Conservation (phyloP, 192 early-diverging fungal genomes). For the Backusella tarrabulga region DNA sequence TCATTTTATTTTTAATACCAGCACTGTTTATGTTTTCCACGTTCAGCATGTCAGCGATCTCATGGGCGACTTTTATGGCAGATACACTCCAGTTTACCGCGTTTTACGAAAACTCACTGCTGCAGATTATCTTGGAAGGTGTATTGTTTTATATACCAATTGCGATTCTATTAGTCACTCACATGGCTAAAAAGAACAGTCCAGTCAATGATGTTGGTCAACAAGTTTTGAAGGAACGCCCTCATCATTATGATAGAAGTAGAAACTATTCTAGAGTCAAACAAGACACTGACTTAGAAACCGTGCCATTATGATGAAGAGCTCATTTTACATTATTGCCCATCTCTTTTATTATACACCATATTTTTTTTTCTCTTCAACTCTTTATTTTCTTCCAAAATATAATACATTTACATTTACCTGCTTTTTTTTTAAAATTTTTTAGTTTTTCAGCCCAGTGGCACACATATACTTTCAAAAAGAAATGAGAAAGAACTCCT, state of each 20-base stretch:
- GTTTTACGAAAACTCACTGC: not conserved
- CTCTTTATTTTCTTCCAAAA: not conserved
- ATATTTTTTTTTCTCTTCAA: not conserved
- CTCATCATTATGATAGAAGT: not conserved
- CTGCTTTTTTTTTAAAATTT: not conserved
- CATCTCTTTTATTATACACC: not conserved
- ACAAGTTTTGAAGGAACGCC: not conserved
- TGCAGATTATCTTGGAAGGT: not conserved
- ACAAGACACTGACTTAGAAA: not conserved
- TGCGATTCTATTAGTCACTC: not conserved
- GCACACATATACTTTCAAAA: not conserved
- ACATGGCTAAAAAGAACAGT: not conserved
- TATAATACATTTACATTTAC: not conserved
- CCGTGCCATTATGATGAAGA: not conserved
- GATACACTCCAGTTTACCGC: not conserved
- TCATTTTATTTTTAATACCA: conserved; percentile 3
- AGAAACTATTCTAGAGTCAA: not conserved
- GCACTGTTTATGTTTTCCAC: not conserved
- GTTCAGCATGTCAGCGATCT: not conserved
- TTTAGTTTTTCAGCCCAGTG: not conserved
- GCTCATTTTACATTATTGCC: not conserved
- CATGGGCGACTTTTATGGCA: not conserved
- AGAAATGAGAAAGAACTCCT: not conserved
- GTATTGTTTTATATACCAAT: not conserved
- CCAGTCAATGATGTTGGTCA: not conserved